Percentiles rank a stretch among this genome's conserved stretches.
phyloP scores from a whole-genome alignment of 148 eudicot genomes.

The Beta vulgaris region DNA sequence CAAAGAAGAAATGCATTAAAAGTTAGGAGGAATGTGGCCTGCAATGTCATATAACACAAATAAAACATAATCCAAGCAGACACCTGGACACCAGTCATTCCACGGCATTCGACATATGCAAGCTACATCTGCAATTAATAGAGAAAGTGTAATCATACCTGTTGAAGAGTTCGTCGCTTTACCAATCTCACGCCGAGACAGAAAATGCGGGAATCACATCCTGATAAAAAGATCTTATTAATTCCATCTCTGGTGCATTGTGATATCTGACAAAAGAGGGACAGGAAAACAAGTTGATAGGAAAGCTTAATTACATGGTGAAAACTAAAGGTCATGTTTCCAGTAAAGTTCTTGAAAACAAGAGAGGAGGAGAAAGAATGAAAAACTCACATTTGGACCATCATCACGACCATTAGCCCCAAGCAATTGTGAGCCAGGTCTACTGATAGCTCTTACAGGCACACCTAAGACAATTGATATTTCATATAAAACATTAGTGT shows the following conservation, averaged over 20 bases:
- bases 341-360: background rate
- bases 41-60: no score
- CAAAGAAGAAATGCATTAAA: background rate
- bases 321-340: background rate
- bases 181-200: slow-evolving; percentile 73
- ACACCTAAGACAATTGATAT: slow-evolving; percentile 39
- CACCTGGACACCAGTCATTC: slow-evolving; percentile 3
- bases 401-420: slow-evolving; percentile 83
- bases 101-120: background rate
- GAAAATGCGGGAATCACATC: slow-evolving; percentile 65
- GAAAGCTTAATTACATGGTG: background rate
- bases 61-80: background rate
- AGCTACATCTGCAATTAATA: background rate
- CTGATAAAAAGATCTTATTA: slow-evolving; percentile 64
- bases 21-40: background rate
- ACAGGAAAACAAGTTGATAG: slow-evolving; percentile 15
- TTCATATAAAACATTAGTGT: slow-evolving; percentile 7
- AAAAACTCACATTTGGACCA: slow-evolving; percentile 62
- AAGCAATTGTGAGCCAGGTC: slow-evolving; percentile 65
- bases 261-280: slow-evolving; percentile 54
- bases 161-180: slow-evolving; percentile 52
- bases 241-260: slow-evolving; percentile 56
- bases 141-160: slow-evolving; percentile 35
- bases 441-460: slow-evolving; percentile 54
- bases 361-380: background rate